Evolutionary conservation across 306 rosid species (phyloP).

Genomic region (Quercus variabilis): DNA sequence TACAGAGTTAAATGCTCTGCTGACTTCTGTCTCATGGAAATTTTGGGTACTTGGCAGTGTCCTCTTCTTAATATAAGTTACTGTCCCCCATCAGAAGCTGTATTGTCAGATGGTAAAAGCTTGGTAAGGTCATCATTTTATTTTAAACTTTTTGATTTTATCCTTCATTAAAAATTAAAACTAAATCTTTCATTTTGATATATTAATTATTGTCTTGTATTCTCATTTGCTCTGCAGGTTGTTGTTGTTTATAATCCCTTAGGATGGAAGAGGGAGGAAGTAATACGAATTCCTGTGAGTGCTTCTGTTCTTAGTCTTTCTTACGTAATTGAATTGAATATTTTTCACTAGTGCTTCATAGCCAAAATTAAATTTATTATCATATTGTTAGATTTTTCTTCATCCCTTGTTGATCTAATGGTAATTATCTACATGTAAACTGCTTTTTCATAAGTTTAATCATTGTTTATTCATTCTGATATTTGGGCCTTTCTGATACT

Average conservation of each 20-base stretch:
- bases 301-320: conserved; percentile 7
- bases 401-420: background rate
- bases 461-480: background rate
- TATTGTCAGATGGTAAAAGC: conserved; percentile 57
- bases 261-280: conserved; percentile 83
- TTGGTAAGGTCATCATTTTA: conserved; percentile 49
- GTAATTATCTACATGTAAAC: background rate
- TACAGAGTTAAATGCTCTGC: background rate
- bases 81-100: conserved; percentile 77
- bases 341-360: background rate
- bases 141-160: conserved; percentile 1
- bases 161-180: background rate
- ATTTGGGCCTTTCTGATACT: background rate
- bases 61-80: conserved; percentile 87
- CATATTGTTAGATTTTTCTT: background rate
- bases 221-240: conserved; percentile 33
- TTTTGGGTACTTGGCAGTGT: conserved; percentile 48
- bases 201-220: background rate
- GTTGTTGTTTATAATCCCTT: conserved; percentile 72
- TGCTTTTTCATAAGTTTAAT: background rate
- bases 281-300: conserved; percentile 82
- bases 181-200: background rate
- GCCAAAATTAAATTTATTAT: background rate
- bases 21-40: background rate
- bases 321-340: background rate